These are phyloP conservation scores for Aspergillus eucalypticola DNA, from an alignment of 2,329 filamentous ascomycete genomes.

Conservation along the genomic window DNA sequence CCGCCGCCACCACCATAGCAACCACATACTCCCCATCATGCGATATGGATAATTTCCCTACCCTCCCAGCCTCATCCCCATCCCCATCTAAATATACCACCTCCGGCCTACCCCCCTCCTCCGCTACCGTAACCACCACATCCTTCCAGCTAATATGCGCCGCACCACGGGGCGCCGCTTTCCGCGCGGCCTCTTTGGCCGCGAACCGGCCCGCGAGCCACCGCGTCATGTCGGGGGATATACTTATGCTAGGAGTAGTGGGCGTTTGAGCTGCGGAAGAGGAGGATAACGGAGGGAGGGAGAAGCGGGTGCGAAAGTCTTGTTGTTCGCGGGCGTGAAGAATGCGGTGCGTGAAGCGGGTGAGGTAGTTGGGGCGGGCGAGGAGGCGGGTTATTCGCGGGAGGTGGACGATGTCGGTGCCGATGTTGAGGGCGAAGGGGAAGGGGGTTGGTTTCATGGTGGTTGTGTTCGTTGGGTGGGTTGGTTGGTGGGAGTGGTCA, in stretches of 20 bases:
- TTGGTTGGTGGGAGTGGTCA: neutral
- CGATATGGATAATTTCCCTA: constrained; percentile 75
- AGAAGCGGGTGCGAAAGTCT: constrained; percentile 40
- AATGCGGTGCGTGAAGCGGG: constrained; percentile 44
- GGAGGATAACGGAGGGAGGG: constrained; percentile 7
- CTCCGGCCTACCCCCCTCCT: constrained; percentile 34
- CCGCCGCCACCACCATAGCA: constrained; percentile 45
- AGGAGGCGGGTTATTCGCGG: constrained; percentile 65
- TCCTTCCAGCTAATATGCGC: constrained; percentile 63
- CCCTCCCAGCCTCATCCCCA: constrained; percentile 34
- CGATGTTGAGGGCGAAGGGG: constrained; percentile 67
- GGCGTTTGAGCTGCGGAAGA: neutral
- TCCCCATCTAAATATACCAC: constrained; percentile 36
- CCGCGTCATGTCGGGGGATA: constrained; percentile 39
- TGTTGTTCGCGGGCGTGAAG: constrained; percentile 42
- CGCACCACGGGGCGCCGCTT: constrained; percentile 61
- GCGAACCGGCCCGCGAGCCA: constrained; percentile 61
- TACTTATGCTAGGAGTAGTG: neutral
- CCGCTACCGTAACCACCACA: constrained; percentile 49
- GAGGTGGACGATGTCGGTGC: constrained; percentile 76
- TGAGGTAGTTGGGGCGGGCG: constrained; percentile 40
- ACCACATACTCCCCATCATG: constrained; percentile 81
- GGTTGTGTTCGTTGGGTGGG: neutral
- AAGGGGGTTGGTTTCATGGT: constrained; percentile 51
- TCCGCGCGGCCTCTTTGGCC: constrained; percentile 73